Evolutionary conservation across 257 asterid genomes (phyloP).

Genomic region (Cordia subcordata): DNA sequence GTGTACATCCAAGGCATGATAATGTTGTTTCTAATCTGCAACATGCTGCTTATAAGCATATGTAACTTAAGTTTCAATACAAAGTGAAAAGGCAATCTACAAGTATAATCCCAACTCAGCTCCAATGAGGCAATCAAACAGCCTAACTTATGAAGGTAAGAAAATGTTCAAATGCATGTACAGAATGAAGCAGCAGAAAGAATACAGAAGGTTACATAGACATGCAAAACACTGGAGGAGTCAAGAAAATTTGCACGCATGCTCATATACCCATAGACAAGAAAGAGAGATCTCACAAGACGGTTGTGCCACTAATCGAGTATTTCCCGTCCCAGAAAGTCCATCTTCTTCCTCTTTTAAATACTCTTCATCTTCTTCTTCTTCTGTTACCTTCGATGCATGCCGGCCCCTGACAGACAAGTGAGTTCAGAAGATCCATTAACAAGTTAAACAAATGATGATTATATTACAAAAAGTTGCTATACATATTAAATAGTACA

Average conservation of each 20-base stretch:
- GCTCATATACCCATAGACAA: neutral
- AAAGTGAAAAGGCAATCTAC: too few species aligned
- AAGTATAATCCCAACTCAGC: too few species aligned
- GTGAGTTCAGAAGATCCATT: neutral
- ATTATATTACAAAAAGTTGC: neutral
- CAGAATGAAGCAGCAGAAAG: neutral
- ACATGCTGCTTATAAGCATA: too few species aligned
- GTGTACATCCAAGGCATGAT: too few species aligned
- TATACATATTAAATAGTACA: neutral
- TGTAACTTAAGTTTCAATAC: too few species aligned
- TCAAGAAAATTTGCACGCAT: neutral
- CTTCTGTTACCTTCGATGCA: constrained; percentile 94
- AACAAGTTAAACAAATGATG: neutral
- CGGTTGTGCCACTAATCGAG: constrained; percentile 89
- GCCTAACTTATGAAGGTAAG: too few species aligned
- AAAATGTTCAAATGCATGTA: neutral
- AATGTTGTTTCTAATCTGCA: too few species aligned
- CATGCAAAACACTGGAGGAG: neutral
- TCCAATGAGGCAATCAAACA: too few species aligned
- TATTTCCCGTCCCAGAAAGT: constrained; percentile 68
- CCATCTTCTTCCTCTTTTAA: constrained; percentile 83
- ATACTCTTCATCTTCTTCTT: constrained; percentile 96
- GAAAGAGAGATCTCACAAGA: constrained; percentile 60
- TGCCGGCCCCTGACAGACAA: constrained; percentile 75
- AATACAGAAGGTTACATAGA: neutral